Base-by-base conservation (phyloP, 441 rosid genomes). In the Manihot esculenta region DNA sequence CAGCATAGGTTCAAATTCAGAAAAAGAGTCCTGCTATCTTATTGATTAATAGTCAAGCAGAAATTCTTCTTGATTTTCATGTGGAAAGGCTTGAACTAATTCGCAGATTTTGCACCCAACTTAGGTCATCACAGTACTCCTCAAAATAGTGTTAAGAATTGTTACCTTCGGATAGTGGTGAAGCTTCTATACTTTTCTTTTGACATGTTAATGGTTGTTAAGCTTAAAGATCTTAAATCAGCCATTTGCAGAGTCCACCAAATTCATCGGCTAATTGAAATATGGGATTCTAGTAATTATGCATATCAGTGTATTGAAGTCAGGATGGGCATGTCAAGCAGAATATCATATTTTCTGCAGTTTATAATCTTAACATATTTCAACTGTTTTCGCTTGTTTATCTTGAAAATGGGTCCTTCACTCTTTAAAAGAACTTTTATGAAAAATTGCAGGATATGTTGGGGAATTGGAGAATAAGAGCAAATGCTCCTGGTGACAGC, bases 381-480 rank as follows among this genome's bases (percentile, higher is more conserved):
- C 59, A 41, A 2, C 5, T 18, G 7, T 47, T n/a, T 12, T n/a
- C 55, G 18, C 33, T 41, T n/a, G n/a, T 15, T 24, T 56, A 68
- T 17, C 23, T 11, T 17, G 26, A 74, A 41, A 18, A 33, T 9
- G 13, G 21, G 2, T 23, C 15, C 48, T 71, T 57, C 61, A 18
- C 59, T 38, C 51, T 53, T 55, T 33, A n/a, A 61, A 71, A 48
- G 57, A 24, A 23, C 20, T 44, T 64, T 24, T 51, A 18, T n/a
- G 23, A 30, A 69, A 62, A 23, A 54, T 73, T 76, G 72, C 84
- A 94, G 94, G 99, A 94, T 79, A 94, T 94, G 97, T 85, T 72
- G 41, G 97, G 99, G 42, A 89, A 76, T 69, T 94, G 97, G 97
- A 87, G 72, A 61, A 80, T 92, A 64, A 89, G 76, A 79, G 88